These are phyloP conservation scores for Tricholoma hemisulphureum DNA, from an alignment of 768 basidiomycete species.

Conservation along the genomic window DNA sequence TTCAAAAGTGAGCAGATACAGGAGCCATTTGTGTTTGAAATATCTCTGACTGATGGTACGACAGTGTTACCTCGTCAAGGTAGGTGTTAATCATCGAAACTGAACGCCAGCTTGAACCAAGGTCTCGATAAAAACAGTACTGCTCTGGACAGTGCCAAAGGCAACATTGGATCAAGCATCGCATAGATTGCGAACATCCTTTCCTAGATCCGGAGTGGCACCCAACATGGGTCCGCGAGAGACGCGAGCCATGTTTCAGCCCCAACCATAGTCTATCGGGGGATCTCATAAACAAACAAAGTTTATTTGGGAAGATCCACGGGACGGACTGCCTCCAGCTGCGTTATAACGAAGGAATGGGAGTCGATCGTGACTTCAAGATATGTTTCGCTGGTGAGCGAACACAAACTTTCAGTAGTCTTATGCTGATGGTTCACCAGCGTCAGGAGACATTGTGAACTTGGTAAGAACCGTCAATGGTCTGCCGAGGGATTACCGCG, in stretches of 20 bases:
- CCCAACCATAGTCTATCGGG: background rate
- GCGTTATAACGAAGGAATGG: conserved; percentile 19
- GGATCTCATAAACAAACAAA: conserved; percentile 12
- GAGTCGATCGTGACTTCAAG: conserved; percentile 18
- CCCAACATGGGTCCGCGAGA: conserved; percentile 25
- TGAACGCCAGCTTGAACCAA: too few species aligned
- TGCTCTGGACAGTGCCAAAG: conserved; percentile 33
- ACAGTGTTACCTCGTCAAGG: conserved; percentile 15
- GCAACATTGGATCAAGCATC: conserved; percentile 32
- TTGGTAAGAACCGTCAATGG: conserved; percentile 36
- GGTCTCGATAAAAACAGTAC: conserved; percentile 31
- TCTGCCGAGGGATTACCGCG: conserved; percentile 34
- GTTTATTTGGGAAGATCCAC: conserved; percentile 26
- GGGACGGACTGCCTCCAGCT: conserved; percentile 28
- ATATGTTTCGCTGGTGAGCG: conserved; percentile 27
- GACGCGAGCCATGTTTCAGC: background rate
- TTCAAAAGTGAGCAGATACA: conserved; percentile 22
- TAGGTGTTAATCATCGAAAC: background rate
- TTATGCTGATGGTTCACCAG: conserved; percentile 17
- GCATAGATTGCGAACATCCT: conserved; percentile 24
- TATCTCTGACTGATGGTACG: background rate
- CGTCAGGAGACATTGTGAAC: conserved; percentile 35
- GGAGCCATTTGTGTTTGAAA: background rate
- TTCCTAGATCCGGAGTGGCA: conserved; percentile 27
- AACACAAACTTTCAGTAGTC: background rate